A percentile compares a stretch with the other conserved stretches of the same genome.
phyloP scores from a whole-genome alignment of 2,329 filamentous ascomycete species.

The Rhynchosporium graminicola region DNA sequence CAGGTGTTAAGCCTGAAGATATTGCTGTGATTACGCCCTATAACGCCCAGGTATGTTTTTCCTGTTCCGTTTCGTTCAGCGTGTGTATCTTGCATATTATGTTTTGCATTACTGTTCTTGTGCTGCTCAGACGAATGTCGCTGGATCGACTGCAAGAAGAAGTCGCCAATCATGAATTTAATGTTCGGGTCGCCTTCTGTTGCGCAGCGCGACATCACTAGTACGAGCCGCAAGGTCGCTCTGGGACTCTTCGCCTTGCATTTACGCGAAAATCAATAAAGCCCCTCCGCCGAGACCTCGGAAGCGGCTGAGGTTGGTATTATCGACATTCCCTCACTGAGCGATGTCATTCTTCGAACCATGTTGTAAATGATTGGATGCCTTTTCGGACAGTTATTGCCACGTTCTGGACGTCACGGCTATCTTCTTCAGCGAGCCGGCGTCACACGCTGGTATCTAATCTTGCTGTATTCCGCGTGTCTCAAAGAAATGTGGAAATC shows the following conservation, averaged over 20 bases:
- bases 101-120: background rate
- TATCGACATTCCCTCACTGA: too few species aligned
- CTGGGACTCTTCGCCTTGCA: too few species aligned
- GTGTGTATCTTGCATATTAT: background rate
- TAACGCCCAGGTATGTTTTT: constrained; percentile 73
- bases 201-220: too few species aligned
- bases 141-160: too few species aligned
- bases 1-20: constrained; percentile 78
- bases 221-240: too few species aligned
- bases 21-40: constrained; percentile 96
- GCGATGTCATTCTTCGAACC: background rate
- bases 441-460: background rate
- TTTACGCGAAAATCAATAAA: too few species aligned
- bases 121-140: too few species aligned
- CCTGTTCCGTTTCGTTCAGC: background rate
- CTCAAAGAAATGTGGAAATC: constrained; percentile 16
- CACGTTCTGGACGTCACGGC: background rate
- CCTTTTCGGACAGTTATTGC: too few species aligned
- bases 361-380: background rate
- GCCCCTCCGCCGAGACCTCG: too few species aligned
- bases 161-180: too few species aligned
- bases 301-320: too few species aligned
- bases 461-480: constrained; percentile 2
- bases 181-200: too few species aligned
- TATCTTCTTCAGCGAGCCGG: background rate